These are phyloP conservation scores for Ascoidea tarda DNA, from an alignment of 805 yeast genomes.

Conservation along the genomic window DNA sequence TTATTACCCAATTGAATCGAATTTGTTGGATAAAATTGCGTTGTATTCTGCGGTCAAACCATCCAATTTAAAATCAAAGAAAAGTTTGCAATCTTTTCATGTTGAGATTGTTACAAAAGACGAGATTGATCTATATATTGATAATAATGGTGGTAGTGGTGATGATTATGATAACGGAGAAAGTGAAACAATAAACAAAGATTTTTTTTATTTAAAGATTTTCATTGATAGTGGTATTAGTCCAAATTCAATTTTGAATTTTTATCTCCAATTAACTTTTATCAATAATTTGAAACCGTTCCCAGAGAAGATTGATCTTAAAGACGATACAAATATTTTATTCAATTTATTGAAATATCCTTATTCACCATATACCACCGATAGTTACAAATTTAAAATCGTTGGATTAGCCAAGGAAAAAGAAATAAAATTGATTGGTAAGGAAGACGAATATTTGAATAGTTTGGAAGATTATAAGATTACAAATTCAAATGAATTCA, in stretches of 20 bases:
- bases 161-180: neutral
- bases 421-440: slow-evolving; percentile 22
- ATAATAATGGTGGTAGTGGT: neutral
- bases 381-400: slow-evolving; percentile 27
- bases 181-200: neutral
- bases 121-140: slow-evolving; percentile 7
- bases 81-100: too few species aligned
- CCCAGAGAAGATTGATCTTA: slow-evolving; percentile 49
- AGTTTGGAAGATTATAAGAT: slow-evolving; percentile 8
- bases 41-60: neutral
- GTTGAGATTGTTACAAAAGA: slow-evolving; percentile 2
- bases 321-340: slow-evolving; percentile 45
- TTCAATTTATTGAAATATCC: slow-evolving; percentile 41
- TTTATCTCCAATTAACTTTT: slow-evolving; percentile 35
- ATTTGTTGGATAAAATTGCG: slow-evolving; percentile 21
- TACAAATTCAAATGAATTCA: neutral
- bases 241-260: slow-evolving; percentile 37
- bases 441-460: slow-evolving; percentile 23
- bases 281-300: slow-evolving; percentile 37
- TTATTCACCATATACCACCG: slow-evolving; percentile 47
- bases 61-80: neutral
- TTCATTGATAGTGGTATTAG: slow-evolving; percentile 51
- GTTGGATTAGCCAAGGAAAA: slow-evolving; percentile 17
- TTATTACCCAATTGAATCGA: slow-evolving; percentile 41
- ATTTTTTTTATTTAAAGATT: slow-evolving; percentile 29